Conservation (phyloP, 768 basidiomycete genomes). For the Glaciozyma martinii region DNA sequence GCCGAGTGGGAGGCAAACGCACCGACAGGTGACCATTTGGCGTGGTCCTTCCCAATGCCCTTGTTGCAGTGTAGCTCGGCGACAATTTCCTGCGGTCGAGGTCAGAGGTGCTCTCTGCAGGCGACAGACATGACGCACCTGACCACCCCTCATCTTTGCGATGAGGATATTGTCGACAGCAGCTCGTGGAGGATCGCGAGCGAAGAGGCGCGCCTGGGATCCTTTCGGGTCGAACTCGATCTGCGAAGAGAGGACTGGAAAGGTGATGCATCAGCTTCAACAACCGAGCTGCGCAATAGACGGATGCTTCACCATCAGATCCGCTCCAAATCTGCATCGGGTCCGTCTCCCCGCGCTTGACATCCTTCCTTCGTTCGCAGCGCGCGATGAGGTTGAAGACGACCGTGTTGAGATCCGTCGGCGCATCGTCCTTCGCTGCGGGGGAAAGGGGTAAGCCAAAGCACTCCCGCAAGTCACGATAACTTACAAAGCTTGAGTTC, state of each 20-base stretch:
- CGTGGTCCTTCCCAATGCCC: conserved; percentile 85
- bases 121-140: conserved; percentile 41
- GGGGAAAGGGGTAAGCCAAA: background rate
- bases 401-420: conserved; percentile 83
- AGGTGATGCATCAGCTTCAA: background rate
- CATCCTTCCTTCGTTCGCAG: conserved; percentile 51
- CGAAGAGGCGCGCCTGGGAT: conserved; percentile 60
- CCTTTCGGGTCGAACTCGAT: conserved; percentile 73
- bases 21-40: conserved; percentile 95
- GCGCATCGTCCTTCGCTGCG: conserved; percentile 45
- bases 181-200: conserved; percentile 51
- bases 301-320: conserved; percentile 46
- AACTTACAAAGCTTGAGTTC: conserved; percentile 40
- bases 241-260: conserved; percentile 37
- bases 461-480: background rate
- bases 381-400: conserved; percentile 67
- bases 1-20: conserved; percentile 20
- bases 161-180: conserved; percentile 76
- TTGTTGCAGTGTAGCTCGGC: conserved; percentile 86
- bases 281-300: background rate
- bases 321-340: conserved; percentile 62
- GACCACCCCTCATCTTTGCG: conserved; percentile 84
- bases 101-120: background rate
- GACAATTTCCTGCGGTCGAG: conserved; percentile 48
- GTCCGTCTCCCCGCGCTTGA: conserved; percentile 49